Conservation (phyloP, 306 rosid genomes). For the Ormosia semicastrata region DNA sequence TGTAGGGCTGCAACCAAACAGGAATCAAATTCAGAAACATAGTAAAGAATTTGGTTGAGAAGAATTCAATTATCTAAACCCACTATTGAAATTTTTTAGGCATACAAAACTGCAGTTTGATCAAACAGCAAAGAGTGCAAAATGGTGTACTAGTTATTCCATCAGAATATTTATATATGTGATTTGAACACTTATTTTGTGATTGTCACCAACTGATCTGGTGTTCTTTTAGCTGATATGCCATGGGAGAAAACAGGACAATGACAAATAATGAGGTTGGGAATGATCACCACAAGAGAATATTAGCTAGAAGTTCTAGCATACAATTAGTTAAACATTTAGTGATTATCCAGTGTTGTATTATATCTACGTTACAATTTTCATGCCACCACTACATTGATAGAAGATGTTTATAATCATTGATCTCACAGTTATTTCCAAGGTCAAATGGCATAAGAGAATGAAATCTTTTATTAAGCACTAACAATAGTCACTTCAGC, state of each 20-base stretch:
- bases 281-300: background rate
- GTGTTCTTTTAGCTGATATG: background rate
- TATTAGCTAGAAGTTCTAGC: background rate
- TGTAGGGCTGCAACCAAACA: constrained; percentile 40
- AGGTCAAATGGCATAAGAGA: constrained; percentile 6
- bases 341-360: background rate
- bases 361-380: background rate
- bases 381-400: background rate
- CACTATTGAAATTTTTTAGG: background rate
- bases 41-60: background rate
- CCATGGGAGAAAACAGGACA: background rate
- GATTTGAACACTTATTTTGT: background rate
- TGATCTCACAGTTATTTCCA: background rate
- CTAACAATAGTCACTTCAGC: background rate
- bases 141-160: background rate
- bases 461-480: background rate
- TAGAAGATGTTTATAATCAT: background rate
- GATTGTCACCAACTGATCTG: background rate
- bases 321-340: background rate
- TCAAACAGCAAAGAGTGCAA: background rate
- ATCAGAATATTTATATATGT: background rate
- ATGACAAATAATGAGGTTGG: background rate
- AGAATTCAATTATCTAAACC: background rate
- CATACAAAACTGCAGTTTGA: background rate
- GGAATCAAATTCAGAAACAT: background rate